Percentiles rank a stretch among this genome's conserved stretches.
These are phyloP conservation scores for Botrytis porri DNA, from an alignment of 2,329 filamentous ascomycete species.

Conservation along the genomic window DNA sequence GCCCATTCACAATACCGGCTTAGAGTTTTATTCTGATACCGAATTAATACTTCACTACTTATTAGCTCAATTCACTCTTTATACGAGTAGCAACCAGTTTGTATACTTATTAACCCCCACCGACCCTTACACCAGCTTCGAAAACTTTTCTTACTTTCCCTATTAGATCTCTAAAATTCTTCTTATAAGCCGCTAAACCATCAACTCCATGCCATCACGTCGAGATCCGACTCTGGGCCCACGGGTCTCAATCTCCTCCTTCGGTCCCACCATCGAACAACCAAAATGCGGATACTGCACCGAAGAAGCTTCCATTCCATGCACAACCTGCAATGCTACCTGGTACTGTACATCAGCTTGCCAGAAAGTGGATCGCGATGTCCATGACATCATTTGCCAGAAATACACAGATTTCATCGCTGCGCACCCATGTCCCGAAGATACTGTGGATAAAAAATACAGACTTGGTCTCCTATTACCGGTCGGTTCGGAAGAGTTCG, in stretches of 20 bases:
- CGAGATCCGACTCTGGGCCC: background rate
- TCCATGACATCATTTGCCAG: conserved; percentile 9
- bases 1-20: background rate
- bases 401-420: background rate
- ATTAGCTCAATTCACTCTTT: background rate
- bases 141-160: background rate
- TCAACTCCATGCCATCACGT: background rate
- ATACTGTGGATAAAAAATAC: background rate
- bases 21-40: background rate
- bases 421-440: background rate
- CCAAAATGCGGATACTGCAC: conserved; percentile 9
- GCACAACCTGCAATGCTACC: background rate
- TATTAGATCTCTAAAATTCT: background rate
- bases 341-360: background rate
- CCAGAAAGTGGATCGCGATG: background rate
- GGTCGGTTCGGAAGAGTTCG: background rate
- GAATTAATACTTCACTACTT: too few relatives aligned
- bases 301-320: background rate
- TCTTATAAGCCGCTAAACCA: background rate
- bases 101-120: background rate
- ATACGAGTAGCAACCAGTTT: background rate
- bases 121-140: background rate
- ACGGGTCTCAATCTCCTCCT: conserved; percentile 5
- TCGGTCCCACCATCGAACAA: background rate
- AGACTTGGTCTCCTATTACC: conserved; percentile 10